Evolutionary conservation across 305 asterid species (phyloP).

Genomic region (Stenogyne calaminthoides): DNA sequence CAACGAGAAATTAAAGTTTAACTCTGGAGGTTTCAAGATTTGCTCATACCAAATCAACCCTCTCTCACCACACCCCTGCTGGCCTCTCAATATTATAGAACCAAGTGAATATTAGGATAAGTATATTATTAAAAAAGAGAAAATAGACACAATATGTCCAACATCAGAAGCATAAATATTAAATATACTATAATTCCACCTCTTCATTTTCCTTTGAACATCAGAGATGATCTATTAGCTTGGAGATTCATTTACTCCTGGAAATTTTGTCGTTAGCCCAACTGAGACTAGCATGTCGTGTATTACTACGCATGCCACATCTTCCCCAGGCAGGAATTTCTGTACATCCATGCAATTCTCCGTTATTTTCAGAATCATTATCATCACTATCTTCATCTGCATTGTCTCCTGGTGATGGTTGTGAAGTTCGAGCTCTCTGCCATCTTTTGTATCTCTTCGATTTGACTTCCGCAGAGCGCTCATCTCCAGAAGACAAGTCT

Average conservation of each 20-base stretch:
- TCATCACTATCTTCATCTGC: conserved; percentile 65
- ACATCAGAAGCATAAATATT: not conserved
- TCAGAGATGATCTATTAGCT: conserved; percentile 69
- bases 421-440: conserved; percentile 60
- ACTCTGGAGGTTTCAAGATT: conserved; percentile 14
- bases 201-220: conserved; percentile 58
- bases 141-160: not conserved
- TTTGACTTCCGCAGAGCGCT: conserved; percentile 64
- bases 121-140: not conserved
- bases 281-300: conserved; percentile 62
- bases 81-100: conserved; percentile 2
- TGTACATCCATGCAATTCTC: conserved; percentile 51
- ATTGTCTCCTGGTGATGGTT: conserved; percentile 62
- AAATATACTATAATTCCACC: conserved; percentile 36
- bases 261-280: conserved; percentile 58
- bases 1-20: conserved; percentile 23
- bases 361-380: conserved; percentile 62
- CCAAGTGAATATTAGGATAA: conserved; percentile 10
- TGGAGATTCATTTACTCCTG: conserved; percentile 63
- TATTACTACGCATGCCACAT: conserved; percentile 85
- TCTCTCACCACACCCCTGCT: not conserved
- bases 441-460: conserved; percentile 73
- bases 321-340: conserved; percentile 92
- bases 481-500: conserved; percentile 90
- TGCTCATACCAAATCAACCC: conserved; percentile 9